phyloP scores from a whole-genome alignment of 345 rosid species.

The Linum usitatissimum region DNA sequence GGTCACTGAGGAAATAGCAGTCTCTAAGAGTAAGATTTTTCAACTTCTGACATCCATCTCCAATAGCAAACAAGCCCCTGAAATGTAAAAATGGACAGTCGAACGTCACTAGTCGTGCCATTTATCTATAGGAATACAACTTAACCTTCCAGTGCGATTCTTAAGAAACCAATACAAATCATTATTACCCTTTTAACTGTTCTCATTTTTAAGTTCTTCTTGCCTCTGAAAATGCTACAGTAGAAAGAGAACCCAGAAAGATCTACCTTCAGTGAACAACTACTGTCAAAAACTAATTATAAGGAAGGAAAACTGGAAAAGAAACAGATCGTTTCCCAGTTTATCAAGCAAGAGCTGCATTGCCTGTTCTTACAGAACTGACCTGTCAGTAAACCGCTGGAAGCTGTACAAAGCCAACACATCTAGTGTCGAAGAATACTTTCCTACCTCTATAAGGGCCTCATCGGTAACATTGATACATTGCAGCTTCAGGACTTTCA shows the following conservation, averaged over 20 bases:
- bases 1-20: conserved; percentile 67
- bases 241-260: conserved; percentile 3
- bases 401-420: conserved; percentile 61
- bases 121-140: not conserved
- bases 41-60: conserved; percentile 72
- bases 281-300: no score
- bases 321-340: not conserved
- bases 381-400: conserved; percentile 74
- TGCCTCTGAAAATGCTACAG: not conserved
- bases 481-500: conserved; percentile 68
- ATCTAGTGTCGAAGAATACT: conserved; percentile 53
- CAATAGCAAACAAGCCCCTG: conserved; percentile 74
- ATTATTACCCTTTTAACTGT: no score
- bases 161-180: not conserved
- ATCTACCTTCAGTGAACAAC: not conserved
- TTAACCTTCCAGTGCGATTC: not conserved
- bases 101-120: conserved; percentile 5
- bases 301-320: no score
- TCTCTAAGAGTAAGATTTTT: conserved; percentile 65
- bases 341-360: not conserved
- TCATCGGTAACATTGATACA: conserved; percentile 65
- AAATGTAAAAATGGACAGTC: conserved; percentile 18
- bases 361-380: conserved; percentile 19
- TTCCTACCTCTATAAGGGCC: conserved; percentile 59
- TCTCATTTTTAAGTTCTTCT: not conserved